Base-by-base conservation (phyloP, 176 grass and related monocot genomes). In the Alopecurus myosuroides region DNA sequence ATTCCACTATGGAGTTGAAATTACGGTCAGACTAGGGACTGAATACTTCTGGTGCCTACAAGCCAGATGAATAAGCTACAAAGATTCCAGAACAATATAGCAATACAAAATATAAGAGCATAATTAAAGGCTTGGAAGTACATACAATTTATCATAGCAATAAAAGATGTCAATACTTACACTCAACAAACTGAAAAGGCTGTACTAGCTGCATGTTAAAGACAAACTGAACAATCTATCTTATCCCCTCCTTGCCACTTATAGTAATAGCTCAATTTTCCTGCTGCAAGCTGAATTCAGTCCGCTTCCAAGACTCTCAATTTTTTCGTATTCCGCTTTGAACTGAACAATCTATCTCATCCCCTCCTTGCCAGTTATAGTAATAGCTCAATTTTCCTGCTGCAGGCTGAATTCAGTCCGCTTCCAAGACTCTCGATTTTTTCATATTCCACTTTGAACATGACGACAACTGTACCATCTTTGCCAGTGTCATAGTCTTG, bases 401-500 rank as follows among this genome's bases (percentile, higher is more conserved):
- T 94, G 77, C 97, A 96, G 77, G 89, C 84, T 77, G 97, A 96
- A 75, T 99, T 96, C 60, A 96, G 89, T 56, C 93, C 89, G 68
- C 85, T 74, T 49, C 92, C 91, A 81, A 99, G 86, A 86, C 77
- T 87, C 33, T 88, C 88, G 30, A 91, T 80, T 76, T 96, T 99
- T 85, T 94, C 93, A 91, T 91, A 92, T 76, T 89, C 93, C 52
- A 92, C 78, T 92, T 85, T 94, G 82, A 96, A 99, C 51, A 90
- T 96, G 70, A 94, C 93, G 78, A 96, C 89, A 78, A 94, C 92
- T 17, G 80, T 92, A 85, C 89, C 88, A 89, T 99, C 91, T 82
- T 96, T 94, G 56, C 91, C 93, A 63, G 89, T 99, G 79, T 99
- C 97, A n/a, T 99, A 94, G 53, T 99, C 93, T 70, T 96, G 93